phyloP scores from a whole-genome alignment of 1,284 basidiomycete species.

The Boletus hoseneyae region DNA sequence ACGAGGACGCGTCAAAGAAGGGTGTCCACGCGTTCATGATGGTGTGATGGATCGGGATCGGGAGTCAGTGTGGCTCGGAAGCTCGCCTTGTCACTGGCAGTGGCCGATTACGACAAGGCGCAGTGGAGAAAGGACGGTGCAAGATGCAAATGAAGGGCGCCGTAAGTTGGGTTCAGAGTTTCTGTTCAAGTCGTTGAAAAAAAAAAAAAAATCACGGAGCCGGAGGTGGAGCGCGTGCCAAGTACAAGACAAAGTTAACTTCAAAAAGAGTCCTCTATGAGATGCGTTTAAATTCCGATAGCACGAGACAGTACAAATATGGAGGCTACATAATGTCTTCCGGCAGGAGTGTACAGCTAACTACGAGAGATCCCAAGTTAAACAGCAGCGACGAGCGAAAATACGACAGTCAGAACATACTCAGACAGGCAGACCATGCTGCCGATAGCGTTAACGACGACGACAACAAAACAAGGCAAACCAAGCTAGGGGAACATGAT shows the following conservation, averaged over 20 bases:
- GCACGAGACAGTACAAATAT: conserved; percentile 25
- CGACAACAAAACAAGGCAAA: conserved; percentile 13
- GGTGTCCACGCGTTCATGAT: conserved; percentile 11
- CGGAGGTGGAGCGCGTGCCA: conserved; percentile 14
- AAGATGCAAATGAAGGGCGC: not conserved
- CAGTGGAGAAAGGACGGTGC: conserved; percentile 15
- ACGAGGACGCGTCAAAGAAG: conserved; percentile 3
- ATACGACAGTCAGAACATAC: conserved; percentile 22
- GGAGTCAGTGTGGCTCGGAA: too few species aligned
- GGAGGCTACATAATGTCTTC: conserved; percentile 34
- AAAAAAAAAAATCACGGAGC: conserved; percentile 1
- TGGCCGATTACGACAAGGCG: conserved; percentile 25
- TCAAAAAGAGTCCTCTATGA: conserved; percentile 19
- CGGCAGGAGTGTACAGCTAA: conserved; percentile 29
- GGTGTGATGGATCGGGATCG: not conserved
- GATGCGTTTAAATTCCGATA: conserved; percentile 21
- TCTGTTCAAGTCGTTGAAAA: too few species aligned
- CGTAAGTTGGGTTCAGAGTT: conserved; percentile 5
- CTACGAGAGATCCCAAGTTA: conserved; percentile 32
- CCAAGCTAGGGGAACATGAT: conserved; percentile 69
- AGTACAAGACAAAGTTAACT: conserved; percentile 10
- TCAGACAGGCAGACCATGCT: conserved; percentile 31
- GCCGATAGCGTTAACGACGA: conserved; percentile 30
- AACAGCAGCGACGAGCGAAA: conserved; percentile 21
- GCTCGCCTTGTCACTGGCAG: not conserved